Base-by-base conservation (phyloP, 2,329 filamentous ascomycete species). In the Colletotrichum tabaci region DNA sequence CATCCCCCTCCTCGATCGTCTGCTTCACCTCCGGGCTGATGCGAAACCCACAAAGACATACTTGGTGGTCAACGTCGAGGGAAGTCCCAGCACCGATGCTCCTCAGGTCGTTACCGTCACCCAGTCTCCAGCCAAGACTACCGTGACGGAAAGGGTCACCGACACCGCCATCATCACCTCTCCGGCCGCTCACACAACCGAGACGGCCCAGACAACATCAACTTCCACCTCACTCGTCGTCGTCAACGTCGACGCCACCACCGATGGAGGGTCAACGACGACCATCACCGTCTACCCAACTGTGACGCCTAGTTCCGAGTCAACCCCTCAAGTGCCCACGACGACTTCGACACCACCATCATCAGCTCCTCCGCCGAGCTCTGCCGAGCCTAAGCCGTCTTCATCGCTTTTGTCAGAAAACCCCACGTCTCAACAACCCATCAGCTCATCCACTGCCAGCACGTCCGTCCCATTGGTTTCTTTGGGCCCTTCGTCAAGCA, bases 11-110 rank as follows among this genome's bases (percentile, higher is more conserved):
- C 62, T 77, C 47, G 73, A 74, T 67, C 56, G 38, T 35, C 50
- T 66, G 58, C 53, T 71, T 8, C 55, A 61, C 35, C 60, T 46
- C 9, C 73, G 56, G 30, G 30, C 30, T 63, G 71, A 42, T 18
- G 47, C 49, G 55, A 72, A 53, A 50, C 64, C 69, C 26, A 66
- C 52, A 38, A 71, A 67, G 65, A 58, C 42, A 26, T 84, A 84
- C 60, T 82, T 81, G 3, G 80, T 84, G 40, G 81, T 84, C 49
- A 76, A 69, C 44, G 75, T 73, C 21, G 74, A 75, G 26, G 75
- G 75, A 44, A 74, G 66, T 52, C 74, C 72, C 65, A 73, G 75
- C 70, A 69, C 74, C 44, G 73, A 62, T 26, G 49, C 16, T 10
- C 60, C 72, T 10, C 35, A 75, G 9, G 78, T 77, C 9, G 57